Evolutionary conservation across 768 basidiomycete species (phyloP).

Genomic region (Boletus vermiculosoides): DNA sequence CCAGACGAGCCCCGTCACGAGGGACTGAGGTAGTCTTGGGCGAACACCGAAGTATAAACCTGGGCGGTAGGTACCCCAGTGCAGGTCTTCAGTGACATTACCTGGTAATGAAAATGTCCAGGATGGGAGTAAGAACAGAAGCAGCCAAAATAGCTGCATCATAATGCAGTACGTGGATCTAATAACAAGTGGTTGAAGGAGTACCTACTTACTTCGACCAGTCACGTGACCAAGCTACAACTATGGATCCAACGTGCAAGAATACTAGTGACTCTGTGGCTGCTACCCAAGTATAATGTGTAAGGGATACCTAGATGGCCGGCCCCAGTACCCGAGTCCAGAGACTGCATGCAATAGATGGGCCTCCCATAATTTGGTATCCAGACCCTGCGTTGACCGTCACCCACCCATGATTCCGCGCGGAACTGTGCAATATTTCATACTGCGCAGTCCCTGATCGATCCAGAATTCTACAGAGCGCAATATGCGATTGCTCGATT

Average conservation of each 20-base stretch:
- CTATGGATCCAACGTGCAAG: too few relatives aligned
- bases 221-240: not conserved
- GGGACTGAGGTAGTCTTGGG: constrained; percentile 81
- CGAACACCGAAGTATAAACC: constrained; percentile 94
- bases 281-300: too few relatives aligned
- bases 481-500: not conserved
- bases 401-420: not conserved
- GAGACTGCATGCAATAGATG: too few relatives aligned
- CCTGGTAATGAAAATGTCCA: constrained; percentile 17
- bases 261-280: too few relatives aligned
- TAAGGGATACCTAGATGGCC: too few relatives aligned
- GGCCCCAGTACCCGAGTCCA: too few relatives aligned
- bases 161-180: not conserved
- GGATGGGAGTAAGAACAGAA: constrained; percentile 24
- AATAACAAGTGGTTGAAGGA: not conserved
- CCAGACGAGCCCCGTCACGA: constrained; percentile 94
- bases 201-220: not conserved
- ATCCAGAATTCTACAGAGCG: not conserved
- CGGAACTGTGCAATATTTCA: not conserved
- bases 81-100: constrained; percentile 41
- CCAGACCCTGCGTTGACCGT: not conserved
- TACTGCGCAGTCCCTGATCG: not conserved
- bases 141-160: constrained; percentile 29
- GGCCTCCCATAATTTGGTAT: not conserved
- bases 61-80: constrained; percentile 83